Conservation (phyloP, 441 rosid species). For the Erodium chrysanthum region DNA sequence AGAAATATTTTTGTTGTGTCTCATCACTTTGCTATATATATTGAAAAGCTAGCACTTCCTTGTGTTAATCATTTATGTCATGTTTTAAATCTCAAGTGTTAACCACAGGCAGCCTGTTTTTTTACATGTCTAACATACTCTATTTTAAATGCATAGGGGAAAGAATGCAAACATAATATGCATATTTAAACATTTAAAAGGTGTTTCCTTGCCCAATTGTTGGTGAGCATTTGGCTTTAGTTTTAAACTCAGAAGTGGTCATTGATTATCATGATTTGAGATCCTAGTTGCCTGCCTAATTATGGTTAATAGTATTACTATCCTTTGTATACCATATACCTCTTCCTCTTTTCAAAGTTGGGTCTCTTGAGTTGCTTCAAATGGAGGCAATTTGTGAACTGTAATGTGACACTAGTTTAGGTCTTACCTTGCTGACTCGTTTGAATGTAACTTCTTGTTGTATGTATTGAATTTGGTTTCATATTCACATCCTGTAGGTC, state of each 20-base stretch:
- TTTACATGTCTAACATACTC: background rate
- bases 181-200: background rate
- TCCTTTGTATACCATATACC: background rate
- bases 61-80: background rate
- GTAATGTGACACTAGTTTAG: background rate
- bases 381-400: background rate
- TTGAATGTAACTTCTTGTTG: background rate
- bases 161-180: background rate
- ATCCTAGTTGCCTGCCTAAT: background rate
- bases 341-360: background rate
- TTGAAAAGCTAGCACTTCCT: background rate
- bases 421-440: no score
- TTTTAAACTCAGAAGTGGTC: background rate
- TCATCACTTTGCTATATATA: background rate
- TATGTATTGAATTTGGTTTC: background rate
- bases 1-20: no score
- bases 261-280: background rate
- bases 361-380: background rate
- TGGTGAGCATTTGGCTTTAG: background rate
- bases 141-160: background rate
- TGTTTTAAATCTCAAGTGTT: background rate
- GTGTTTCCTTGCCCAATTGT: background rate
- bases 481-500: constrained; percentile 31
- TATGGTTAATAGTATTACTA: no score
- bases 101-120: background rate